Evolutionary conservation across 148 eudicot species (phyloP), one percentile per base, ranked within the genome.

Genomic region (Cornus controversa): DNA sequence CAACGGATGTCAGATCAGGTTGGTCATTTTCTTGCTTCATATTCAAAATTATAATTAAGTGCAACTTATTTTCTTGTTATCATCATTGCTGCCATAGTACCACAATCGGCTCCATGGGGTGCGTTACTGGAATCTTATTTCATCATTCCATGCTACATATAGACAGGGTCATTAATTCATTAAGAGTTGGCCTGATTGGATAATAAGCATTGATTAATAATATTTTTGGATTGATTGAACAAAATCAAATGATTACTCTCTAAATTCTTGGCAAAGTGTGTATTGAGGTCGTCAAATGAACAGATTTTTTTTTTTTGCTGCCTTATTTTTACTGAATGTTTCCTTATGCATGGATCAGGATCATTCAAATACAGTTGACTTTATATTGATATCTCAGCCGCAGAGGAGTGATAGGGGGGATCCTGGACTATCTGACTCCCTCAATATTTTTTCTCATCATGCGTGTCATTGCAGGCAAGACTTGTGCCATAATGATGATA

Each of bases 401-500:
- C 81, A 82, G 67, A 77, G 57, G 58, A 79, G 80, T 72, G 81
- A 85, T 24, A 78, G 69, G 20, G 70, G 69, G 20, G 70, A 80
- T 84, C 79, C 84, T 72, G 64, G 81, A 71, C 42, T 64, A 74
- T 73, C 84, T 47, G 54, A 83, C 73, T 77, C 86, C 73, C 36
- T 80, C 37, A 79, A 79, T 67, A 72, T 93, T 68, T 88, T 88
- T 80, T 89, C 98, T 72, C 88, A 96, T 81, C 90, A 96, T 75
- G 80, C 89, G 31, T 89, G 98, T 80, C 93, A 91, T 78, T 91
- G 93, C 97, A 91, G 92, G 98, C 85, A 90, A 87, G 77, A 25
- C 45, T 64, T 60, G 7, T 71, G 20, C 34, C 70, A 62, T 74
- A 23, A 28, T 27, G 53, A 26, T 24, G n/a, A 64, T 47, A n/a